These are phyloP conservation scores for Fusarium lyarnte DNA, from an alignment of 2,329 filamentous ascomycete genomes.

Conservation along the genomic window DNA sequence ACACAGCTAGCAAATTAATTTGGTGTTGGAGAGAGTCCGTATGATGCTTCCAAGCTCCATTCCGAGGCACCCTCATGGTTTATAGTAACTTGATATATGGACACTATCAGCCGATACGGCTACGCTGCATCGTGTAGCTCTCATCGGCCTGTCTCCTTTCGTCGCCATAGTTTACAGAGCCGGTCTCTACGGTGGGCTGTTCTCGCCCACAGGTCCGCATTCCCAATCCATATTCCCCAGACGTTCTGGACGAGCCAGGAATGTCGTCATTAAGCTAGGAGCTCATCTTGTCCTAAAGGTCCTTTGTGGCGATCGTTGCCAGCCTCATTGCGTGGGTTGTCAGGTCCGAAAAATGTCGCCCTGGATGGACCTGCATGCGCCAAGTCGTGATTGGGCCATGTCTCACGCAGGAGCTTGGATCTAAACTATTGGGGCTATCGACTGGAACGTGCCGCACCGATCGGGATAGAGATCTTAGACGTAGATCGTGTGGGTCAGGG, in stretches of 20 bases:
- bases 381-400: slow-evolving; percentile 14
- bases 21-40: slow-evolving; percentile 9
- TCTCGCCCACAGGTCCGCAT: slow-evolving; percentile 29
- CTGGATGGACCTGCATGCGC: slow-evolving; percentile 21
- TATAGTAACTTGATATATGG: slow-evolving; percentile 16
- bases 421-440: slow-evolving; percentile 8
- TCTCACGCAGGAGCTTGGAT: background rate
- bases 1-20: slow-evolving; percentile 19
- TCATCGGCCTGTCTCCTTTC: slow-evolving; percentile 25
- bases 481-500: slow-evolving; percentile 1
- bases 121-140: slow-evolving; percentile 10
- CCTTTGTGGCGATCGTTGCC: slow-evolving; percentile 2
- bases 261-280: slow-evolving; percentile 27
- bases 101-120: background rate
- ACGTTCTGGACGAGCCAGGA: slow-evolving; percentile 19
- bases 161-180: slow-evolving; percentile 16
- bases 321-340: background rate
- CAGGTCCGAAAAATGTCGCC: slow-evolving; percentile 31
- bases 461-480: slow-evolving; percentile 14
- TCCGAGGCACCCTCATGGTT: slow-evolving; percentile 1
- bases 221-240: slow-evolving; percentile 16
- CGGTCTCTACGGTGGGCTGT: slow-evolving; percentile 4
- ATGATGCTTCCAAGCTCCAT: background rate
- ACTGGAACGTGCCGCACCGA: slow-evolving; percentile 36
- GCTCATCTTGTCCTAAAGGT: background rate